phyloP scores from a whole-genome alignment of 164 flowering plant genomes.

The Macadamia tetraphylla region DNA sequence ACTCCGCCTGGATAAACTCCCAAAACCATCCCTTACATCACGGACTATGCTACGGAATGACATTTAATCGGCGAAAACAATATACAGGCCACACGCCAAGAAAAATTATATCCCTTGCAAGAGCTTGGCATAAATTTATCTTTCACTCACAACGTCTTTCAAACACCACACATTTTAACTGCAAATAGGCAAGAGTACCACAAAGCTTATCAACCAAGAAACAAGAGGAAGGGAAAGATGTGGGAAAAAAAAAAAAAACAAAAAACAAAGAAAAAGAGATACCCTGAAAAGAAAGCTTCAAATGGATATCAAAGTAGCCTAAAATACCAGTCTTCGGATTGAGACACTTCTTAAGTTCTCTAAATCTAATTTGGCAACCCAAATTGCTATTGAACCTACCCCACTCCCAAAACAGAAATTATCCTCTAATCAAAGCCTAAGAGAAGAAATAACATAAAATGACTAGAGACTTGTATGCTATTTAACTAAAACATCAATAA shows the following conservation, averaged over 20 bases:
- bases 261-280: not conserved
- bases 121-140: not conserved
- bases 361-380: not conserved
- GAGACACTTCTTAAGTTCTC: not conserved
- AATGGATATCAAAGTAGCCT: not conserved
- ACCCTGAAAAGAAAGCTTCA: not conserved
- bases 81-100: not conserved
- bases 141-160: not conserved
- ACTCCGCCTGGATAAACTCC: conserved; percentile 51
- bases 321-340: not conserved
- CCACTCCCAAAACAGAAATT: not conserved
- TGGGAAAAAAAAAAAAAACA: not conserved
- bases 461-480: not conserved
- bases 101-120: not conserved
- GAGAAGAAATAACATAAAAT: not conserved
- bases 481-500: not conserved
- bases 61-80: conserved; percentile 24
- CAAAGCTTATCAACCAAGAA: not conserved
- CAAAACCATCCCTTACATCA: conserved; percentile 62
- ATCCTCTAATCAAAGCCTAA: no score
- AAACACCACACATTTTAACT: not conserved
- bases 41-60: conserved; percentile 67
- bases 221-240: not conserved
- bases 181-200: not conserved
- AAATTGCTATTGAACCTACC: not conserved